phyloP scores from a whole-genome alignment of 1,284 basidiomycete species.

The Ceratobasidium sp. region DNA sequence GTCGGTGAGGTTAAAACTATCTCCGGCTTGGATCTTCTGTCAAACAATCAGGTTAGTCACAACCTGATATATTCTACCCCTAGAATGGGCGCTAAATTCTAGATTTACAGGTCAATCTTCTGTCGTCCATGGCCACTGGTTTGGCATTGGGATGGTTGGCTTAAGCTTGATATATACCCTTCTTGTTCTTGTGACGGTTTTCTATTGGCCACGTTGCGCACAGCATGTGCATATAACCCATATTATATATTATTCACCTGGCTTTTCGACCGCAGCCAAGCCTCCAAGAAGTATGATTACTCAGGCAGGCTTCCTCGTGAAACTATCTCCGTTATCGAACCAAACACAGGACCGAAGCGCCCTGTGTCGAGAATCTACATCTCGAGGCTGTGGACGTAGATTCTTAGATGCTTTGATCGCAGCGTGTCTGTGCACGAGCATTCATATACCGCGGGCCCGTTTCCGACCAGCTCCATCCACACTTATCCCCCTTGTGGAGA shows the following conservation, averaged over 20 bases:
- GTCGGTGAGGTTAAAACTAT: constrained; percentile 67
- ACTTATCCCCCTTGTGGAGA: not conserved
- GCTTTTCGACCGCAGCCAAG: not conserved
- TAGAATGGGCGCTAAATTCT: not conserved
- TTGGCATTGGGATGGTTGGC: constrained; percentile 59
- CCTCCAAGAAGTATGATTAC: not conserved
- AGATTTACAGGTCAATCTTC: constrained; percentile 61
- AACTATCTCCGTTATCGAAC: not conserved
- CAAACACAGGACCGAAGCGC: constrained; percentile 18
- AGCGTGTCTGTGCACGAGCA: not conserved
- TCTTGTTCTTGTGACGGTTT: not conserved
- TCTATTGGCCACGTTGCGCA: not conserved
- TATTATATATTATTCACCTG: not conserved
- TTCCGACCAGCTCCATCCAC: not conserved
- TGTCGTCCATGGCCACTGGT: constrained; percentile 63
- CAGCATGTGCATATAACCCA: constrained; percentile 4
- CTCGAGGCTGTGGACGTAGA: not conserved
- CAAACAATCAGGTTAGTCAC: constrained; percentile 80
- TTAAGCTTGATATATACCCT: constrained; percentile 5
- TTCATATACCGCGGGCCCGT: not conserved
- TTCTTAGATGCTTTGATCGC: not conserved
- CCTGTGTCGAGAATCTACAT: not conserved
- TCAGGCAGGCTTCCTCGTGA: not conserved
- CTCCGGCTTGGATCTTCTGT: constrained; percentile 79
- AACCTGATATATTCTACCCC: not conserved